Base-by-base conservation (phyloP, 1,284 basidiomycete species). In the Tilletia indica region DNA sequence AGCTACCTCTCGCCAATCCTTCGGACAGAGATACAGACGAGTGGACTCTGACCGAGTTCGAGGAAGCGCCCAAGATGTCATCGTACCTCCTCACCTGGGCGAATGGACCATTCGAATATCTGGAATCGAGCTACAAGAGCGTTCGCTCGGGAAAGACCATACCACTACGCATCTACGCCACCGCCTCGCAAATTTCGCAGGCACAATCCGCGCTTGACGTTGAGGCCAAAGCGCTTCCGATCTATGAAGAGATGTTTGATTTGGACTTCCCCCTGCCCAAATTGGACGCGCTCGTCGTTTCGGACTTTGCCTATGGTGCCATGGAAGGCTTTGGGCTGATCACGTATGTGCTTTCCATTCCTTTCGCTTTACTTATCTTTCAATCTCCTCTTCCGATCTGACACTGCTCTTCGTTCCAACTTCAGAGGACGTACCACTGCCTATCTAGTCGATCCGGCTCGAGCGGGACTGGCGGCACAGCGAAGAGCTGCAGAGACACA, bases 241-340 rank as follows among this genome's bases (percentile, higher is more conserved):
- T 94, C 12, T 97, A 96, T 82, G 94, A 97, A 85, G 88, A 92
- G 83, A 88, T 77, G 34, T 94, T 94, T 79, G 90, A 93, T 76
- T 90, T 95, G 76, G 91, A 91, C 75, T 95, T 91, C 84, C 93
- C 94, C 38, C 87, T 96, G 58, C 93, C 94, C 6, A 96, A 97
- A 42, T 71, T 77, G 47, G 77, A 78, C 45, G 19, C 75, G 0
- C 69, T 78, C 38, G 72, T 78, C 19, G 54, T 56, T 12, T 21
- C 54, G 9, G 92, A 94, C 83, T 94, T 94, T 77, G 93, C 94
- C 82, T 90, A 90, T 48, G 92, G 92, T 69, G 93, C 93, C 0
- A 94, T 94, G 93, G 93, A 96, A 86, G 96, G 95, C 84, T 67
- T 88, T 89, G 93, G 93, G 69, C 86, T 96, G 71, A 95, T 96